Base-by-base conservation (phyloP, 2,329 filamentous ascomycete genomes). In the Fusarium aywerte region DNA sequence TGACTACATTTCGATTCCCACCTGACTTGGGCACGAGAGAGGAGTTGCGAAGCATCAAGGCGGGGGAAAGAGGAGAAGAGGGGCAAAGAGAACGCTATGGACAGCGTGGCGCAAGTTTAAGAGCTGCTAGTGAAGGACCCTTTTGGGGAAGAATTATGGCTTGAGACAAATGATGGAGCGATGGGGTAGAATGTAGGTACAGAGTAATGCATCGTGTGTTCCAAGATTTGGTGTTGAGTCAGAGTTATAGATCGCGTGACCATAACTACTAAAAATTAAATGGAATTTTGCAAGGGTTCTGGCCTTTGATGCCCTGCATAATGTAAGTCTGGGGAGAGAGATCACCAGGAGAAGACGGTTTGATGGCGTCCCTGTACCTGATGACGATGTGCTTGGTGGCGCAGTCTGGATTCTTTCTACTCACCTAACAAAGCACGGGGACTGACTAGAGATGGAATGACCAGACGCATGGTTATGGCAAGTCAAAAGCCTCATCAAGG, bases 341-440 rank as follows among this genome's bases (percentile, higher is more conserved):
- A 59, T 50, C 51, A 44, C 53, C 43, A 63, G 47, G 53, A 59
- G 58, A 64, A 50, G 43, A 45, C 36, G 51, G 29, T 42, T 27
- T 60, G 33, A 65, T 59, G 40, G 59, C 52, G 61, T 65, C 18
- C 38, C 53, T 48, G 60, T 65, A 31, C 61, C 61, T 64, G 60
- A 48, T 59, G 60, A 64, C 52, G 59, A 60, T 49, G 35, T 27
- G 36, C 31, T 45, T 48, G 16, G 60, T 65, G 62, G 62, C 62
- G 61, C 35, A 65, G 61, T 45, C 61, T 61, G 16, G 62, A 64
- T 42, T 53, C n/a, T 38, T 42, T 60, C 23, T 42, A 36, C 16
- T 54, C 18, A n/a, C 27, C 16, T 20, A 64, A 32, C 29, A 45
- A 25, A 50, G 43, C 23, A 13, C 12, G 21, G 15, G 23, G 29